phyloP scores from a whole-genome alignment of 371 early-diverging fungal genomes.

The Apophysomyces elegans region DNA sequence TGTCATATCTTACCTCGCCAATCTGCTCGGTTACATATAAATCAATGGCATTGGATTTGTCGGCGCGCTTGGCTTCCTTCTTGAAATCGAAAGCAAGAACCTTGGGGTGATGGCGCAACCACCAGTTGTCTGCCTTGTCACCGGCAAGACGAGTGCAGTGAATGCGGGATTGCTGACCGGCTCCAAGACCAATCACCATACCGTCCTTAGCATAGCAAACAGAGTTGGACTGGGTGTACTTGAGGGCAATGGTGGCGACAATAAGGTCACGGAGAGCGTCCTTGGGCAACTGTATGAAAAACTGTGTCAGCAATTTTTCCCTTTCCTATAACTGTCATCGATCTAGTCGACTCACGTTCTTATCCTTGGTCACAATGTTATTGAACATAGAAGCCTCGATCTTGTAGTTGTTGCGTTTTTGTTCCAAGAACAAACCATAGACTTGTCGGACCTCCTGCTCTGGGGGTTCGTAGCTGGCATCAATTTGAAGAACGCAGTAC shows the following conservation, averaged over 20 bases:
- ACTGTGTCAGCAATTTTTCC: slow-evolving; percentile 9
- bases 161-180: slow-evolving; percentile 97
- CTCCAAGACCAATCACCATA: slow-evolving; percentile 97
- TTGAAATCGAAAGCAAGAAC: slow-evolving; percentile 88
- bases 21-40: slow-evolving; percentile 87
- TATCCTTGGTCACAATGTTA: slow-evolving; percentile 85
- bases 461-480: slow-evolving; percentile 86
- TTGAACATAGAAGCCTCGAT: slow-evolving; percentile 78
- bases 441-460: slow-evolving; percentile 90
- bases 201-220: slow-evolving; percentile 98
- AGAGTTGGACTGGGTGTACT: slow-evolving; percentile 98
- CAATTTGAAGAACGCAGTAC: slow-evolving; percentile 94
- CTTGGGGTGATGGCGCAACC: slow-evolving; percentile 95
- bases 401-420: slow-evolving; percentile 85
- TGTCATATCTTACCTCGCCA: slow-evolving; percentile 52
- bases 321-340: background rate
- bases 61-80: slow-evolving; percentile 88
- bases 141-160: slow-evolving; percentile 98
- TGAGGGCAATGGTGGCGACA: slow-evolving; percentile 96
- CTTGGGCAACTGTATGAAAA: slow-evolving; percentile 58
- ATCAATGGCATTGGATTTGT: slow-evolving; percentile 97
- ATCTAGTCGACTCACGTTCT: slow-evolving; percentile 46
- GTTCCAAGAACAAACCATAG: slow-evolving; percentile 89
- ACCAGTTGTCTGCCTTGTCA: slow-evolving; percentile 98
- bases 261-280: slow-evolving; percentile 83